Base-by-base conservation (phyloP, 345 rosid species). In the Crucihimalaya himalaica region DNA sequence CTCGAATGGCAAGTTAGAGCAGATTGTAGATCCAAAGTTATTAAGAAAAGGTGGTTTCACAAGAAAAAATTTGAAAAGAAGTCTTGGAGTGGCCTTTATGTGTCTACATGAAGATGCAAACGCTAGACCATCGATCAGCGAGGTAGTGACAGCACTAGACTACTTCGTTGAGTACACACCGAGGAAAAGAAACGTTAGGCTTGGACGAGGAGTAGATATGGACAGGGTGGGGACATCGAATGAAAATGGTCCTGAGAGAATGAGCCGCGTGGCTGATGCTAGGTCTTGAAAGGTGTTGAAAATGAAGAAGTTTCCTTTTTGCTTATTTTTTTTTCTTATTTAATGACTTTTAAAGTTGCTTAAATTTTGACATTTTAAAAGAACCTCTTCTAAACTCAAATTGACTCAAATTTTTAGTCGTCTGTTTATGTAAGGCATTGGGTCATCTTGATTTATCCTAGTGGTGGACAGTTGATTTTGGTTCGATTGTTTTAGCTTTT, bases 11-110 rank as follows among this genome's bases (percentile, higher is more conserved):
- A 73, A 74, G 25, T 29, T 68, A 46, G 15, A 8, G 8, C 23
- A 40, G 27, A 61, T 88, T 20, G 84, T 83, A 8, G 96, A 93
- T 85, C 89, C 92, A 25, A 12, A 5, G 77, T 79, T 93, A 47
- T 3, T 10, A 7, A 60, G 3, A 70, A 28, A 20, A 73, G 80
- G 86, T 20, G 66, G 39, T 45, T 80, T 53, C 62, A 29, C 86
- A 15, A 68, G 58, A 34, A 53, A 83, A 6, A 63, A 57, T 15
- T 37, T 88, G n/a, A 77, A 4, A 77, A 87, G 65, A 69, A 87
- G 79, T 23, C 12, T 91, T 14, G 85, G 86, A 42, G 63, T 94
- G 50, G 92, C 90, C 15, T 62, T 77, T 14, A 68, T 72, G 74
- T 91, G 96, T 68, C 18, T 86, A 31, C 59, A 62, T 42, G 88